Evolutionary conservation across 305 asterid species (phyloP).

Genomic region (Plantago rigida): DNA sequence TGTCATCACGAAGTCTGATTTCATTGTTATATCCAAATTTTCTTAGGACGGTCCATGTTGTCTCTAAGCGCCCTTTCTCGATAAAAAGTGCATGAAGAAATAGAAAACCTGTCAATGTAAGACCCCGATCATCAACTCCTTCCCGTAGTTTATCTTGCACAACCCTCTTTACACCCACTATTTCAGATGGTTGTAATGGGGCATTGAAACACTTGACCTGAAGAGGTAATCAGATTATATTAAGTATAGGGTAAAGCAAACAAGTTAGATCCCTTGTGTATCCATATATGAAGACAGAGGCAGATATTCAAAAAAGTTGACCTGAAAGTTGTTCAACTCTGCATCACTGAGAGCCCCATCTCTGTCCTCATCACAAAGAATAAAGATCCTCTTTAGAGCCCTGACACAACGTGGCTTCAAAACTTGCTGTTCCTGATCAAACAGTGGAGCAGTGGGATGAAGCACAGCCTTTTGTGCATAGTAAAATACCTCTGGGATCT

Average conservation of each 20-base stretch:
- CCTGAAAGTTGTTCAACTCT: slow-evolving; percentile 97
- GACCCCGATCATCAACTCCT: slow-evolving; percentile 89
- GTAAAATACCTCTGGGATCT: slow-evolving; percentile 87
- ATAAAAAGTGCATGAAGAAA: slow-evolving; percentile 97
- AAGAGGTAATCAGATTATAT: slow-evolving; percentile 9
- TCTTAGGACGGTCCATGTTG: slow-evolving; percentile 96
- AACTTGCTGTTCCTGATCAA: slow-evolving; percentile 94
- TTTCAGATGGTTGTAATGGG: slow-evolving; percentile 91
- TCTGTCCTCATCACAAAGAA: slow-evolving; percentile 84
- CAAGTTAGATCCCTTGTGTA: neutral
- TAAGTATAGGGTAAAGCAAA: neutral
- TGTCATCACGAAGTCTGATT: slow-evolving; percentile 79
- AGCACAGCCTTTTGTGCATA: slow-evolving; percentile 97
- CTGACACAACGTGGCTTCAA: slow-evolving; percentile 88
- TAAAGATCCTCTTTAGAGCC: slow-evolving; percentile 88
- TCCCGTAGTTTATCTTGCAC: slow-evolving; percentile 86
- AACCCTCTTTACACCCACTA: slow-evolving; percentile 90
- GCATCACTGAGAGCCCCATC: slow-evolving; percentile 97
- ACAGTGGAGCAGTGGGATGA: slow-evolving; percentile 95
- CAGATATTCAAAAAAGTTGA: slow-evolving; percentile 23
- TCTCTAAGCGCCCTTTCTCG: slow-evolving; percentile 95
- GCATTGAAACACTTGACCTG: slow-evolving; percentile 98
- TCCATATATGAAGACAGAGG: slow-evolving; percentile 12
- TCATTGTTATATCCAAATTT: slow-evolving; percentile 95
- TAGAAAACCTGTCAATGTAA: slow-evolving; percentile 90